These are phyloP conservation scores for Spathaspora boniae DNA, from an alignment of 805 yeast species.

Conservation along the genomic window DNA sequence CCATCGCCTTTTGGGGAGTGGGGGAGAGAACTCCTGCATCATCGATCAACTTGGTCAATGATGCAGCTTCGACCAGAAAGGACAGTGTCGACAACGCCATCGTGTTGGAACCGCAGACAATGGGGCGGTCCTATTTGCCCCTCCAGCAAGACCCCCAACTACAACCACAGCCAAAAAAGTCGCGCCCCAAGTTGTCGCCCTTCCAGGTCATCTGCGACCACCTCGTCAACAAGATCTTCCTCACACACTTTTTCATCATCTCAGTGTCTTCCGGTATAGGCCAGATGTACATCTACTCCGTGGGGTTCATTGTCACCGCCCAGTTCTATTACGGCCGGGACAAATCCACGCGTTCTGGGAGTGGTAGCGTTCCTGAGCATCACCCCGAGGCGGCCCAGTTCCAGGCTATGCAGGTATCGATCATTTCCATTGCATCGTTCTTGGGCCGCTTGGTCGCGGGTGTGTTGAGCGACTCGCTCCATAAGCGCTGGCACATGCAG, in stretches of 20 bases:
- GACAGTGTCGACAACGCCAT: too few relatives aligned
- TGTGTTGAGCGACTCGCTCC: slow-evolving; percentile 57
- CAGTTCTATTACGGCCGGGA: slow-evolving; percentile 27
- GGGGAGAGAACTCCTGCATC: slow-evolving; percentile 29
- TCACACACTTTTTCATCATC: slow-evolving; percentile 52
- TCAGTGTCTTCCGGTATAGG: slow-evolving; percentile 62
- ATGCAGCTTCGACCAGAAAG: too few relatives aligned
- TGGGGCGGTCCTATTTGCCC: slow-evolving; percentile 8
- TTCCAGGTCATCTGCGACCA: slow-evolving; percentile 19
- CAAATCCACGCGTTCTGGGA: slow-evolving; percentile 2
- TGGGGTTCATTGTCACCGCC: slow-evolving; percentile 65
- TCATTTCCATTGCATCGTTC: slow-evolving; percentile 62
- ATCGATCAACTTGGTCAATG: too few relatives aligned
- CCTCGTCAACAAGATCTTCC: slow-evolving; percentile 31
- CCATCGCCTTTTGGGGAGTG: slow-evolving; percentile 39
- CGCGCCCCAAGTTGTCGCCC: background rate
- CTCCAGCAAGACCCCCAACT: slow-evolving; percentile 2
- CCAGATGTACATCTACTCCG: slow-evolving; percentile 68
- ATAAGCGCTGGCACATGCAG: slow-evolving; percentile 49
- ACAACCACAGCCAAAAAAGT: background rate
- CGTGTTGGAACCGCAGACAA: too few relatives aligned
- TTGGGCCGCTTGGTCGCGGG: slow-evolving; percentile 65
- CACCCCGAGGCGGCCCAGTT: slow-evolving; percentile 33
- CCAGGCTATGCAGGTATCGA: slow-evolving; percentile 71
- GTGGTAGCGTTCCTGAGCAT: slow-evolving; percentile 2